Percentiles rank a stretch among this genome's conserved stretches.
These are phyloP conservation scores for Cyberlindnera veronae DNA, from an alignment of 805 yeast genomes.

Conservation along the genomic window DNA sequence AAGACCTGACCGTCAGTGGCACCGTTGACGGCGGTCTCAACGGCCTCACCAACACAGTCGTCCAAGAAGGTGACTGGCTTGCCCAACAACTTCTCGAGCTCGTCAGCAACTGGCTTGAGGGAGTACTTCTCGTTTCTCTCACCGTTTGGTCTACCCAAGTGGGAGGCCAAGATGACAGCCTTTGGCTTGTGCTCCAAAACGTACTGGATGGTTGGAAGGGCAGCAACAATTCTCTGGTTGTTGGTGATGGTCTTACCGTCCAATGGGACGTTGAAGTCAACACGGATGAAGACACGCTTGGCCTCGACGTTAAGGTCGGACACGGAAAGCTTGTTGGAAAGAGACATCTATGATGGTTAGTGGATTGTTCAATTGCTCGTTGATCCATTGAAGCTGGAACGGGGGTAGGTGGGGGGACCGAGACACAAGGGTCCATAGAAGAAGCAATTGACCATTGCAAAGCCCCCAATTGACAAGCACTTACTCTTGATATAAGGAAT, in stretches of 20 bases:
- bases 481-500: slow-evolving; percentile 5
- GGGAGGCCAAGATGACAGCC: slow-evolving; percentile 91
- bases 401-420: not conserved
- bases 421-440: not conserved
- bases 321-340: slow-evolving; percentile 89
- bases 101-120: slow-evolving; percentile 88
- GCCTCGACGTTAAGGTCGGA: slow-evolving; percentile 81
- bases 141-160: slow-evolving; percentile 99
- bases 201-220: slow-evolving; percentile 96
- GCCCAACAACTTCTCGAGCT: slow-evolving; percentile 74
- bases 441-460: not conserved
- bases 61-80: slow-evolving; percentile 73
- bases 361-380: too few relatives aligned
- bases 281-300: slow-evolving; percentile 98
- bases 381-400: too few relatives aligned
- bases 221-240: slow-evolving; percentile 99
- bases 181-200: slow-evolving; percentile 90
- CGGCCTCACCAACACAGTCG: slow-evolving; percentile 93
- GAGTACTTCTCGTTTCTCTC: slow-evolving; percentile 82
- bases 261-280: slow-evolving; percentile 92
- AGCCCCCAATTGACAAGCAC: too few relatives aligned
- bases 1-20: slow-evolving; percentile 80
- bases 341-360: slow-evolving; percentile 61
- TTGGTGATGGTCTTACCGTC: slow-evolving; percentile 97
- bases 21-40: slow-evolving; percentile 70